Evolutionary conservation across 1,284 basidiomycete species (phyloP).

Genomic region (Moesziomyces sp.): DNA sequence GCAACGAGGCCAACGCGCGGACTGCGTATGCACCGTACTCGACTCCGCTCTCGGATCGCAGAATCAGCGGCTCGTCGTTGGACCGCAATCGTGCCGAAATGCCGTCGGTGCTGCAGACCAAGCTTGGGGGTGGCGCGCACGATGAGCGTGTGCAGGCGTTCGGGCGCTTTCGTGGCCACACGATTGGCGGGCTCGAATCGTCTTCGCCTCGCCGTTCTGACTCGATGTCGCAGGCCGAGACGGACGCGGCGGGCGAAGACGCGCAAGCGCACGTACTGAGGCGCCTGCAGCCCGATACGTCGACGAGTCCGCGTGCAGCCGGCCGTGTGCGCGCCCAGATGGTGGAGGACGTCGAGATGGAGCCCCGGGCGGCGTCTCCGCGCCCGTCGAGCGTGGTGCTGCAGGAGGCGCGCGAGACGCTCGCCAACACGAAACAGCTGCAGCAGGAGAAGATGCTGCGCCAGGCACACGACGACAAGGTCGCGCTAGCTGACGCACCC

Average conservation of each 20-base stretch:
- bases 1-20: slow-evolving; percentile 1
- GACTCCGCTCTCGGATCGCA: slow-evolving; percentile 1
- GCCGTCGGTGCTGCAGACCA: slow-evolving; percentile 32
- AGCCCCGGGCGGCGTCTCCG: background rate
- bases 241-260: background rate
- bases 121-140: background rate
- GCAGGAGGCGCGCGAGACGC: slow-evolving; percentile 39
- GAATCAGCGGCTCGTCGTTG: background rate
- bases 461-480: slow-evolving; percentile 7
- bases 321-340: slow-evolving; percentile 5
- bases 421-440: slow-evolving; percentile 24
- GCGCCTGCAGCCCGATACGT: slow-evolving; percentile 4
- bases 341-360: slow-evolving; percentile 41
- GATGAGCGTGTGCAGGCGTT: slow-evolving; percentile 2
- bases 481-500: background rate
- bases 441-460: slow-evolving; percentile 15
- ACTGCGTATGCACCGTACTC: slow-evolving; percentile 2
- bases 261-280: background rate
- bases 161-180: slow-evolving; percentile 32
- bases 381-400: slow-evolving; percentile 30
- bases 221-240: background rate
- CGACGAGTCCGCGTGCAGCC: slow-evolving; percentile 6
- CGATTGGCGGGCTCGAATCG: slow-evolving; percentile 23
- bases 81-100: slow-evolving; percentile 6
- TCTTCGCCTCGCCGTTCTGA: slow-evolving; percentile 8